Conservation (phyloP, 208 protist genomes). For the Vickermania spadyakhi region DNA sequence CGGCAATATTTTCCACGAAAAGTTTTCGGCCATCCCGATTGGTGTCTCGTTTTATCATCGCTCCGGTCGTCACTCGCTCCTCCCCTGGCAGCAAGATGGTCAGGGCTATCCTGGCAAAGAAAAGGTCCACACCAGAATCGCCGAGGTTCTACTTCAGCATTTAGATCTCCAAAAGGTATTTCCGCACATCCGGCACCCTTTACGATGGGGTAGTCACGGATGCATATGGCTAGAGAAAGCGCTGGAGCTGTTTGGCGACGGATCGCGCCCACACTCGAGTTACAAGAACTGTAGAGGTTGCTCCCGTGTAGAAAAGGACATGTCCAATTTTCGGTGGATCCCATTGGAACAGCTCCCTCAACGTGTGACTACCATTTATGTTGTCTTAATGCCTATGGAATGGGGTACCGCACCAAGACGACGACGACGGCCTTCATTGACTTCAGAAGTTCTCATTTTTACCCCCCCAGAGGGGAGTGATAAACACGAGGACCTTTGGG, state of each 20-base stretch:
- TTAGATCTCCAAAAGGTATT: not conserved
- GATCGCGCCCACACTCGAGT: no score
- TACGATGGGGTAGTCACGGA: not conserved
- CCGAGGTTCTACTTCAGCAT: not conserved
- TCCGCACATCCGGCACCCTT: not conserved
- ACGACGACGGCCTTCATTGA: not conserved
- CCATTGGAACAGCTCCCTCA: not conserved
- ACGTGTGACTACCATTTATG: not conserved
- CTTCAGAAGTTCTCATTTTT: not conserved
- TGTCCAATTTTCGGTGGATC: not conserved
- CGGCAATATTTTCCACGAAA: not conserved
- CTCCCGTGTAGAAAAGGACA: not conserved
- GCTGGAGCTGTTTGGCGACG: not conserved
- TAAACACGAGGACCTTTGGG: not conserved
- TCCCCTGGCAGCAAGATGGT: no score
- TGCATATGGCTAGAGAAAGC: not conserved
- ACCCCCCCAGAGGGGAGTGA: not conserved
- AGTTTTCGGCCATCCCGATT: not conserved
- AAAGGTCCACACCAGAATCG: not conserved
- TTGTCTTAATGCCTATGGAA: not conserved
- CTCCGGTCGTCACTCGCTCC: not conserved
- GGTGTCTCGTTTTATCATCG: not conserved
- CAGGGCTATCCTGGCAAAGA: no score
- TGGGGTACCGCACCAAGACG: not conserved
- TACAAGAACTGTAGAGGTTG: no score